Conservation (phyloP, 2,329 filamentous ascomycete genomes). For the Talaromyces sp. region DNA sequence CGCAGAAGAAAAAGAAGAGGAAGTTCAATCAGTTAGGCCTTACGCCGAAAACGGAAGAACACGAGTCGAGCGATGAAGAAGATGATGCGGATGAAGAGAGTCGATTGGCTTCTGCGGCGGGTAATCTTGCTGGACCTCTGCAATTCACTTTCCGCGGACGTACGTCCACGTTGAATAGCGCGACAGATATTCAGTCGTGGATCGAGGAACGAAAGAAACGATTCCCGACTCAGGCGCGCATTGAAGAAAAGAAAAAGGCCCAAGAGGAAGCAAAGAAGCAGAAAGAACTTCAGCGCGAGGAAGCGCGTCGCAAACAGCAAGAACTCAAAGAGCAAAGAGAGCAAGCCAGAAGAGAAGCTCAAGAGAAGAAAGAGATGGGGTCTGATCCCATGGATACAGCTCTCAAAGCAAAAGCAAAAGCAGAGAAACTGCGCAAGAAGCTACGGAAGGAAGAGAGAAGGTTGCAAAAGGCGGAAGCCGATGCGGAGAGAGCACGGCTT, state of each 20-base stretch:
- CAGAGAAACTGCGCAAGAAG: constrained; percentile 43
- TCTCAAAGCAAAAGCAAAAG: constrained; percentile 39
- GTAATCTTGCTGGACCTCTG: constrained; percentile 31
- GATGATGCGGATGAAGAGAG: constrained; percentile 47
- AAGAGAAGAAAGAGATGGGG: constrained; percentile 27
- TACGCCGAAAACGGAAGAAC: constrained; percentile 47
- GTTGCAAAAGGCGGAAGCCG: constrained; percentile 46
- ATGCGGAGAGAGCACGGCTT: constrained; percentile 40
- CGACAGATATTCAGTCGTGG: constrained; percentile 73
- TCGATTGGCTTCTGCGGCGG: constrained; percentile 34
- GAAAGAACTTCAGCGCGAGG: constrained; percentile 29
- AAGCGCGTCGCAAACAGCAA: constrained; percentile 27
- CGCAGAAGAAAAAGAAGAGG: constrained; percentile 41
- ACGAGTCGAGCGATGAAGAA: constrained; percentile 48
- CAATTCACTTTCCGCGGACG: constrained; percentile 59
- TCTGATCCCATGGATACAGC: constrained; percentile 34
- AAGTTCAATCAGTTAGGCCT: constrained; percentile 50
- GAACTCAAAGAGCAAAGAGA: constrained; percentile 31
- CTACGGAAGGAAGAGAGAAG: constrained; percentile 66
- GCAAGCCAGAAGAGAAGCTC: constrained; percentile 25
- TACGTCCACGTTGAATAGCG: constrained; percentile 53
- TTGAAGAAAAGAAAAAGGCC: constrained; percentile 61
- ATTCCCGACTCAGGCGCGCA: constrained; percentile 74
- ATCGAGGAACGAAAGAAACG: constrained; percentile 75
- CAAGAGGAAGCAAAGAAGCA: constrained; percentile 61